These are phyloP conservation scores for Rubus parviflorus DNA, from an alignment of 306 rosid species.

Conservation along the genomic window DNA sequence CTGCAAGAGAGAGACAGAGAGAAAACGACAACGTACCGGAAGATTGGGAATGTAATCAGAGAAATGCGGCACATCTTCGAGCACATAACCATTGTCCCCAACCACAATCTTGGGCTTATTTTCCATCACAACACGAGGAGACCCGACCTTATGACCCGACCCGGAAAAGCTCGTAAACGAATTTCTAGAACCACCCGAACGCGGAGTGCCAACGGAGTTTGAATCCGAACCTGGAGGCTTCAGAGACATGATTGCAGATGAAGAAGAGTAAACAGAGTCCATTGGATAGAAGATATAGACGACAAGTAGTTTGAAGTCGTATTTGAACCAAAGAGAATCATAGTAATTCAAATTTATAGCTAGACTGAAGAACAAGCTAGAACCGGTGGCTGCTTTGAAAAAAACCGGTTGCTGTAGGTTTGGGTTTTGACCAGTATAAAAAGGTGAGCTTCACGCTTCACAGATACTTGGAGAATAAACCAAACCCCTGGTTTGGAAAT, in stretches of 20 bases:
- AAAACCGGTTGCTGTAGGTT: conserved; percentile 10
- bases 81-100: conserved; percentile 71
- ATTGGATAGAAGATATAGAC: background rate
- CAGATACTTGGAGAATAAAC: conserved; percentile 10
- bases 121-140: conserved; percentile 31
- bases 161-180: background rate
- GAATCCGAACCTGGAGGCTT: conserved; percentile 6
- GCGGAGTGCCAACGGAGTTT: background rate
- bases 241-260: conserved; percentile 1
- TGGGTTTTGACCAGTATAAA: background rate
- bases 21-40: conserved; percentile 49
- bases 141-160: conserved; percentile 12
- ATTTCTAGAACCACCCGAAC: background rate
- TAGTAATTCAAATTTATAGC: background rate
- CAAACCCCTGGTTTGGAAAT: background rate
- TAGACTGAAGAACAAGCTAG: background rate
- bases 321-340: background rate
- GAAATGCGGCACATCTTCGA: conserved; percentile 86
- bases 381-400: background rate
- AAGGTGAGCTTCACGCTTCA: background rate
- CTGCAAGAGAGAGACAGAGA: too few species aligned
- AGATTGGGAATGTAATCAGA: conserved; percentile 71
- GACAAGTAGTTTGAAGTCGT: conserved; percentile 3
- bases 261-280: conserved; percentile 2
- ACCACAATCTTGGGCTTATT: conserved; percentile 36